Evolutionary conservation across 2,329 filamentous ascomycete species (phyloP).

Genomic region (Biscogniauxia mediterranea): DNA sequence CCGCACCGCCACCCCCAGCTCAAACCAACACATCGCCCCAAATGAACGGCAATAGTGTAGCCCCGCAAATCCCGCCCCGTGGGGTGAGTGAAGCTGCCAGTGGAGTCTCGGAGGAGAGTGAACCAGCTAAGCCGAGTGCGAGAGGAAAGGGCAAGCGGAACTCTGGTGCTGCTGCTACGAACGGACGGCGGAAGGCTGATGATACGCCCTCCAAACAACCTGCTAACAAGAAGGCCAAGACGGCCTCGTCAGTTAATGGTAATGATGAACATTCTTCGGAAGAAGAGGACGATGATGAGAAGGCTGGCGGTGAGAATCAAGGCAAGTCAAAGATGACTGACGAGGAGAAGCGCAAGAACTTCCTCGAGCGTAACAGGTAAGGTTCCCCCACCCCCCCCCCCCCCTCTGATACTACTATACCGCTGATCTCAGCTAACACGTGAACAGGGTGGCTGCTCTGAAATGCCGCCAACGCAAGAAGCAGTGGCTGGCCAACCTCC

Average conservation of each 20-base stretch:
- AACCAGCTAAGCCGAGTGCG: conserved; percentile 62
- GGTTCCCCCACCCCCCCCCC: no score
- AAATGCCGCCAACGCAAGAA: conserved; percentile 99
- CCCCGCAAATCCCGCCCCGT: conserved; percentile 45
- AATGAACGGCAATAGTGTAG: conserved; percentile 49
- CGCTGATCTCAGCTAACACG: conserved; percentile 20
- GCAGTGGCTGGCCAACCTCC: conserved; percentile 94
- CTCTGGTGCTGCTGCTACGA: conserved; percentile 43
- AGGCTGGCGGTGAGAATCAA: conserved; percentile 54
- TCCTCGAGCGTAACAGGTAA: conserved; percentile 92
- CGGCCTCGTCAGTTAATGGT: conserved; percentile 34
- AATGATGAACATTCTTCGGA: conserved; percentile 50
- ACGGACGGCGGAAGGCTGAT: conserved; percentile 78
- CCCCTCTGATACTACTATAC: not conserved
- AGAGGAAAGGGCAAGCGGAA: conserved; percentile 69
- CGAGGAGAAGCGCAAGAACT: conserved; percentile 98
- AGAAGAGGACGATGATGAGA: conserved; percentile 53
- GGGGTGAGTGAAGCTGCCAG: conserved; percentile 67
- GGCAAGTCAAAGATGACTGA: conserved; percentile 86
- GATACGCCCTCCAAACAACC: conserved; percentile 60
- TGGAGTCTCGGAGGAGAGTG: conserved; percentile 70
- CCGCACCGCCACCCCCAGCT: conserved; percentile 36
- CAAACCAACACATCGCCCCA: conserved; percentile 49
- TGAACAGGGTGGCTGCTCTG: conserved; percentile 83
- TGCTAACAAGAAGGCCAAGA: conserved; percentile 69